These are phyloP conservation scores for Calonectria fujianensis DNA, from an alignment of 2,329 filamentous ascomycete genomes.

Conservation along the genomic window DNA sequence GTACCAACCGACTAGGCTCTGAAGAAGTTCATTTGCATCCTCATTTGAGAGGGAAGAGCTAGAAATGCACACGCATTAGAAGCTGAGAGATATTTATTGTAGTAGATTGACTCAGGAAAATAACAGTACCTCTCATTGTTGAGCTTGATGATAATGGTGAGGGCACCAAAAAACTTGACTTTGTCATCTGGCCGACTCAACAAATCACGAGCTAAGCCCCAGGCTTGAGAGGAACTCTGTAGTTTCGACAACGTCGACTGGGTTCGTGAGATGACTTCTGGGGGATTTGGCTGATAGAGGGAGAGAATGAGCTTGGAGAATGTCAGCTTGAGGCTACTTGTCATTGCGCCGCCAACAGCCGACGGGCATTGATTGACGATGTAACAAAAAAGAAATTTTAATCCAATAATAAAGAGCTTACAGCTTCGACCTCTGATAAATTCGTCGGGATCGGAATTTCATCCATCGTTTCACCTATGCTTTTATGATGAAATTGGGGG, in stretches of 20 bases:
- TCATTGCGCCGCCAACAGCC: neutral
- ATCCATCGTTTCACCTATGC: conserved; percentile 38
- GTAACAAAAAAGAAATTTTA: neutral
- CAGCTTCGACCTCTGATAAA: conserved; percentile 48
- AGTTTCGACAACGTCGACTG: conserved; percentile 86
- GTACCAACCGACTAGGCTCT: conserved; percentile 78
- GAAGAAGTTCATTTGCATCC: conserved; percentile 75
- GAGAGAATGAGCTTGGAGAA: conserved; percentile 67
- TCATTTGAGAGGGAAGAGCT: conserved; percentile 72
- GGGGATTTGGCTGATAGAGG: conserved; percentile 72
- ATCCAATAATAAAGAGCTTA: conserved; percentile 28
- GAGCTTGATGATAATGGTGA: conserved; percentile 95
- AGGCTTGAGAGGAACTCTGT: conserved; percentile 87
- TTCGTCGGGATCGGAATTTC: conserved; percentile 44
- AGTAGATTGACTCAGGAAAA: neutral
- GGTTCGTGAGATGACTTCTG: conserved; percentile 68
- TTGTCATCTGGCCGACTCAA: conserved; percentile 81
- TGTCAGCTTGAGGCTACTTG: conserved; percentile 41
- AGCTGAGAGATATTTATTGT: neutral
- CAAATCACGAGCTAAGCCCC: conserved; percentile 88
- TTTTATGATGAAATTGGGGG: too few species aligned
- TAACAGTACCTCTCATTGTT: conserved; percentile 87
- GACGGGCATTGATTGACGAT: neutral
- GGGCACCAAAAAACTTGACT: conserved; percentile 92
- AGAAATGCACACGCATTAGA: neutral